phyloP scores from a whole-genome alignment of 1,284 basidiomycete genomes.

The Tausonia pullulans region DNA sequence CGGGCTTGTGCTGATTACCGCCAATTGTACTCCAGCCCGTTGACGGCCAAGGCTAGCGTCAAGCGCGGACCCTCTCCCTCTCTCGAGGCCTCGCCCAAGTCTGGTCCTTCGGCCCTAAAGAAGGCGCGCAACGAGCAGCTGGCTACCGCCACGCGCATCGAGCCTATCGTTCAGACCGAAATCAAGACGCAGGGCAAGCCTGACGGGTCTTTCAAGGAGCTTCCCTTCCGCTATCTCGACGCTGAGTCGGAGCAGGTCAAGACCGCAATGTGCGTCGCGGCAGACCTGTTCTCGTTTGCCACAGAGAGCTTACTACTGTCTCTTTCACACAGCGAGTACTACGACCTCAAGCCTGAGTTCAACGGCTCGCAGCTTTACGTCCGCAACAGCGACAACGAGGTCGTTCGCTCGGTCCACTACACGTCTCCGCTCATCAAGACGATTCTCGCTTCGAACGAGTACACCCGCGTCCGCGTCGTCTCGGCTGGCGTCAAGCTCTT shows the following conservation, averaged over 20 bases:
- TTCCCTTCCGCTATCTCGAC: conserved; percentile 73
- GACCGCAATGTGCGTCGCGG: conserved; percentile 31
- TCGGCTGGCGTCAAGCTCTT: conserved; percentile 77
- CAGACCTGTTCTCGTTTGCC: too few relatives aligned
- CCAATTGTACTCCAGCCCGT: not conserved
- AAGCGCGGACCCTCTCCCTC: conserved; percentile 21
- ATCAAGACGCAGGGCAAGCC: conserved; percentile 20
- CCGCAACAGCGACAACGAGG: conserved; percentile 69
- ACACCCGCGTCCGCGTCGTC: conserved; percentile 71
- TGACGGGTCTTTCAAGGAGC: conserved; percentile 63
- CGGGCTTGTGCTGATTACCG: too few relatives aligned
- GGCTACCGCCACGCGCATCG: not conserved
- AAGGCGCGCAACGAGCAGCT: conserved; percentile 4
- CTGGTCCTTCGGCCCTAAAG: conserved; percentile 3
- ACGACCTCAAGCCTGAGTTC: conserved; percentile 57
- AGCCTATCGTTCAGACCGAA: not conserved
- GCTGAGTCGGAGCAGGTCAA: conserved; percentile 57
- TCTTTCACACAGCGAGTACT: conserved; percentile 48
- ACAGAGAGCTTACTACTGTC: too few relatives aligned
- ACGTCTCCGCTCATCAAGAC: conserved; percentile 72
- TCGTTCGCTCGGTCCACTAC: conserved; percentile 74
- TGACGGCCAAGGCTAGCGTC: conserved; percentile 3
- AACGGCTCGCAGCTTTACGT: conserved; percentile 58
- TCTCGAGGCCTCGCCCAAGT: conserved; percentile 8
- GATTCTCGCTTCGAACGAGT: conserved; percentile 73